phyloP scores from a whole-genome alignment of 2,329 filamentous ascomycete species.

The Cercospora janseana region DNA sequence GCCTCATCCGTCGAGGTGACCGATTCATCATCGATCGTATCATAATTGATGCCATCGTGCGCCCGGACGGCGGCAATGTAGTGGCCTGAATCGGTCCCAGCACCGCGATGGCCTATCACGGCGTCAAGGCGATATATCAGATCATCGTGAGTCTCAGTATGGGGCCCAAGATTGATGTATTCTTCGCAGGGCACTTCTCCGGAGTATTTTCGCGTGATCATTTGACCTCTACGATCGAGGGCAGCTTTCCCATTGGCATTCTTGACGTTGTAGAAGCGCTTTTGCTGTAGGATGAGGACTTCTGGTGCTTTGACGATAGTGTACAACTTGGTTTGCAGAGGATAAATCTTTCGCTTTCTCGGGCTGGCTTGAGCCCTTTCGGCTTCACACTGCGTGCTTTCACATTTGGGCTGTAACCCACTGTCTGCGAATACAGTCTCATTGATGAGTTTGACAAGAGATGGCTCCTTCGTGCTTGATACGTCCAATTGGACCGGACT shows the following conservation, averaged over 20 bases:
- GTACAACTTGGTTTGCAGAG: neutral
- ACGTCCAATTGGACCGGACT: too few species aligned
- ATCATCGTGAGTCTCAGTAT: neutral
- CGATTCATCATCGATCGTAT: slow-evolving; percentile 7
- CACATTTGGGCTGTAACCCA: neutral
- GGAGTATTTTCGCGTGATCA: neutral
- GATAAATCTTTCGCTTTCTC: neutral
- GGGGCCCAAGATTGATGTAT: neutral
- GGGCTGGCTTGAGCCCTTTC: neutral
- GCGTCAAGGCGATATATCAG: slow-evolving; percentile 19
- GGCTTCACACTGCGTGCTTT: neutral
- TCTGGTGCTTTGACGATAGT: neutral
- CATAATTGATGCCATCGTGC: neutral
- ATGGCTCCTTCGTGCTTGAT: too few species aligned
- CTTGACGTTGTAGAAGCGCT: neutral
- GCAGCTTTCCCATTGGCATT: neutral
- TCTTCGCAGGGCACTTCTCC: slow-evolving; percentile 1
- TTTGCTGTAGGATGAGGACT: slow-evolving; percentile 14
- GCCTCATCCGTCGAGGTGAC: neutral
- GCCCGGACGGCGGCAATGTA: slow-evolving; percentile 12
- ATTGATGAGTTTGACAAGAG: too few species aligned
- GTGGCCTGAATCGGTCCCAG: neutral
- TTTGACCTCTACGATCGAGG: too few species aligned
- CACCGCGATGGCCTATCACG: slow-evolving; percentile 12
- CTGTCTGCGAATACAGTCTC: neutral